These are phyloP conservation scores for Taphrina deformans DNA, from an alignment of 1,139 yeast genomes.

Conservation along the genomic window DNA sequence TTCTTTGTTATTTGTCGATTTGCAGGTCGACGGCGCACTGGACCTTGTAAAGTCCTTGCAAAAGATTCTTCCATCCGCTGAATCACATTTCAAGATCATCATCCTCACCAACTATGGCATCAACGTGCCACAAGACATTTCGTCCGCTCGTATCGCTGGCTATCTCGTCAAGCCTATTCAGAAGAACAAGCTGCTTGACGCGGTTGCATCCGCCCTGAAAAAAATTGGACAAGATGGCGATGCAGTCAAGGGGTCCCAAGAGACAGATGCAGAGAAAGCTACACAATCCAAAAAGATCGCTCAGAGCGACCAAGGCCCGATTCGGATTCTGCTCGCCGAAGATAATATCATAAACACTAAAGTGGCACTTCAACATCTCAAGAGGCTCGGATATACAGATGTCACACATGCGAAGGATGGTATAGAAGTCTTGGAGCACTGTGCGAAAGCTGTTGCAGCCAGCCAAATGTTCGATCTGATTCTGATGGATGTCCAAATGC, in stretches of 20 bases:
- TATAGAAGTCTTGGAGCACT: constrained; percentile 14
- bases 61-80: background rate
- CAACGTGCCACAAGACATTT: constrained; percentile 1
- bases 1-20: background rate
- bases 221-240: background rate
- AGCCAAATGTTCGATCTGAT: constrained; percentile 57
- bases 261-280: background rate
- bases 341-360: constrained; percentile 20
- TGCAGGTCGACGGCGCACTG: constrained; percentile 13
- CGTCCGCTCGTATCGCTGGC: constrained; percentile 6
- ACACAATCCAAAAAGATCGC: background rate
- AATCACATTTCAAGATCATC: constrained; percentile 6
- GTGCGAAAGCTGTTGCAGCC: background rate
- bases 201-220: background rate
- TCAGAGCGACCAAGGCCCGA: background rate
- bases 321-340: constrained; percentile 18
- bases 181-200: background rate
- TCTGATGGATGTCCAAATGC: constrained; percentile 98
- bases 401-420: constrained; percentile 20
- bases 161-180: constrained; percentile 22
- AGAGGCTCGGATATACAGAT: constrained; percentile 13
- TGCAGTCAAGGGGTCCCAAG: background rate
- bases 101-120: constrained; percentile 8
- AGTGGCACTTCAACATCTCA: constrained; percentile 20
- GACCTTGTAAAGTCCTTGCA: constrained; percentile 2